These are phyloP conservation scores for Paraconiothyrium brasiliense DNA, from an alignment of 2,329 filamentous ascomycete genomes.

Conservation along the genomic window DNA sequence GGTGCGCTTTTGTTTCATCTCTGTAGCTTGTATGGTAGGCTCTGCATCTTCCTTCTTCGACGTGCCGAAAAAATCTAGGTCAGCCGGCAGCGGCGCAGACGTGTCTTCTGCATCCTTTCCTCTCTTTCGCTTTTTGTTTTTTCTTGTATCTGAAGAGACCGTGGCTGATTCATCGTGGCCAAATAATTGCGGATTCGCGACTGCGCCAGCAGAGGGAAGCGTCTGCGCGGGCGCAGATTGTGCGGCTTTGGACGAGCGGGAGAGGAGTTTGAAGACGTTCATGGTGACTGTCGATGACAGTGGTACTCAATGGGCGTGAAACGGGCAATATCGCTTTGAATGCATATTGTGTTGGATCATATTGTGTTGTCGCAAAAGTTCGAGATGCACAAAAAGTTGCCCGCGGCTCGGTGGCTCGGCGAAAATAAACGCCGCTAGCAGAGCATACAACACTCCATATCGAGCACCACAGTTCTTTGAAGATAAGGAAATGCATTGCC, in stretches of 20 bases:
- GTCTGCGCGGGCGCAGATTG: slow-evolving; percentile 53
- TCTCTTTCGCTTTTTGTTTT: slow-evolving; percentile 56
- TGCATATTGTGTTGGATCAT: slow-evolving; percentile 9
- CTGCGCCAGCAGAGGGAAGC: slow-evolving; percentile 71
- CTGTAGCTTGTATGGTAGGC: slow-evolving; percentile 11
- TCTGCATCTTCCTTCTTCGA: slow-evolving; percentile 19
- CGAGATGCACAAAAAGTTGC: slow-evolving; percentile 31
- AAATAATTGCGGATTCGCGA: slow-evolving; percentile 74
- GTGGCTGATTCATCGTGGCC: slow-evolving; percentile 55
- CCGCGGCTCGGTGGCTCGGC: slow-evolving; percentile 27
- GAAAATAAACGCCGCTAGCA: slow-evolving; percentile 29
- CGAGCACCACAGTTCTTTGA: not conserved
- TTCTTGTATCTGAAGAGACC: slow-evolving; percentile 28
- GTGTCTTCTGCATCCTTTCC: slow-evolving; percentile 30
- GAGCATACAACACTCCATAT: not conserved
- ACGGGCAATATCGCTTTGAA: slow-evolving; percentile 1
- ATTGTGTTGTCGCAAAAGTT: slow-evolving; percentile 14
- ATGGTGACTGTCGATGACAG: slow-evolving; percentile 53
- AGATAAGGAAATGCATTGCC: slow-evolving; percentile 36
- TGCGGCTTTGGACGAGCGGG: slow-evolving; percentile 71
- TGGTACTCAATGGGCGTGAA: not conserved
- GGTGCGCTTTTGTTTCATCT: slow-evolving; percentile 31
- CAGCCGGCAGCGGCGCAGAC: slow-evolving; percentile 35
- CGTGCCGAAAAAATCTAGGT: slow-evolving; percentile 57
- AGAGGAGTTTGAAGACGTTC: slow-evolving; percentile 79